Evolutionary conservation across 2,329 filamentous ascomycete genomes (phyloP), one percentile per base, ranked within the genome.

Genomic region (Fusarium palustre): DNA sequence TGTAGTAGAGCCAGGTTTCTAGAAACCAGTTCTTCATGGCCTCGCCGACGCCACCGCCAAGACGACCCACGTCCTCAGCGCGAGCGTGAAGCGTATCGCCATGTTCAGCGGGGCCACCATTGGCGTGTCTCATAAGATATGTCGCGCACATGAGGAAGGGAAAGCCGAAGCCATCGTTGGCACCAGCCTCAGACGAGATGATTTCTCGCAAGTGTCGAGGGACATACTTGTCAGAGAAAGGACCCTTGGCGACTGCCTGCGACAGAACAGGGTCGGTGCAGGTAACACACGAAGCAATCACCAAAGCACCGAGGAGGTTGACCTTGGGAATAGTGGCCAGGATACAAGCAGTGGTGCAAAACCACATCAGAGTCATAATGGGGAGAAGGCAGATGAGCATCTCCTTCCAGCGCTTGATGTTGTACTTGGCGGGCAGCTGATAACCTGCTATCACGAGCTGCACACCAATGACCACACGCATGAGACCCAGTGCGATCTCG

Each of bases 391-490:
- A 85, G 11, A 89, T 80, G 7, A 81, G 75, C 76, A 90, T 82
- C 58, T 88, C 86, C 58, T 83, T 85, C 78, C 83, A 85, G 4
- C 82, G 83, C 3, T 76, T 72, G 58, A 76, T 75, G 41, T 84
- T 78, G 74, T 90, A 90, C 71, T 83, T 85, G 43, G 85, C 85
- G 0, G 88, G 88, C 1, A 90, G 78, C 70, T 90, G 86, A 68
- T 86, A 90, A 28, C 88, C 88, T 3, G 86, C 87, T 61, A 90
- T 90, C 36, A 89, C 81, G n/a, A 90, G 81, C 68, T 90, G 87
- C 3, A 90, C 81, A 6, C 87, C 86, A 58, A 90, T 89, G 61
- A 90, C 86, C 30, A 90, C 80, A n/a, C 88, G 82, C 64, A 82
- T 83, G 10, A 89, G 71, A 15, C 84, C 84, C 75, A 84, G 77